These are phyloP conservation scores for Glycine latifolia DNA, from an alignment of 306 rosid genomes.

Conservation along the genomic window DNA sequence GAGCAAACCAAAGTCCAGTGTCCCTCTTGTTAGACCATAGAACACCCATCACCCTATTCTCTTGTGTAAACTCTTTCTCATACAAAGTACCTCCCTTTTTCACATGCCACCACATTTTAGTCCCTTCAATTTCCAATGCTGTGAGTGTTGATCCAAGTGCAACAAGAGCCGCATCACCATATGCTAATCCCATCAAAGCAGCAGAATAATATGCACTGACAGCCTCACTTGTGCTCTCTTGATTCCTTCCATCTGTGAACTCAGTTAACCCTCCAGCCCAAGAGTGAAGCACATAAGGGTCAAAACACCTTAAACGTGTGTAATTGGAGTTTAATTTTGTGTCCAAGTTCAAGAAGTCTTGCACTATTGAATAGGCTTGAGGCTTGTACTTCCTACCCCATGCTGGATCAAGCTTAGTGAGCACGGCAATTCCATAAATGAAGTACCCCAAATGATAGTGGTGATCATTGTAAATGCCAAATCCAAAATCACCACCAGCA, in stretches of 20 bases:
- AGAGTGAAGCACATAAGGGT: constrained; percentile 73
- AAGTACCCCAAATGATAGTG: constrained; percentile 86
- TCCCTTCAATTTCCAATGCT: constrained; percentile 70
- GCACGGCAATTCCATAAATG: constrained; percentile 81
- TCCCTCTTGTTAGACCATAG: constrained; percentile 88
- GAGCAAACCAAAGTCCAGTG: constrained; percentile 91
- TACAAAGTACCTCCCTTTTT: constrained; percentile 58
- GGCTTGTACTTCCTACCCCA: constrained; percentile 81
- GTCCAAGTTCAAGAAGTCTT: constrained; percentile 72
- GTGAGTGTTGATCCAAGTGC: constrained; percentile 69
- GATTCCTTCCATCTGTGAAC: constrained; percentile 83
- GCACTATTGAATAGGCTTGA: constrained; percentile 72
- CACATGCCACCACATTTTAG: constrained; percentile 91
- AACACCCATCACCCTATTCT: constrained; percentile 72
- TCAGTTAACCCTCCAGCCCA: constrained; percentile 94
- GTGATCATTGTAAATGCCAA: constrained; percentile 84
- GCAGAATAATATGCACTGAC: constrained; percentile 85
- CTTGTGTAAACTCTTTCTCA: constrained; percentile 65
- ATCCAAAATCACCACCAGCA: constrained; percentile 75
- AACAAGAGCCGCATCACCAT: constrained; percentile 69
- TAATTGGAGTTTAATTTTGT: constrained; percentile 52
- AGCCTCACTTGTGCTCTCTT: constrained; percentile 90
- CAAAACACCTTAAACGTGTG: constrained; percentile 81
- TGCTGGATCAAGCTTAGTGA: constrained; percentile 73
- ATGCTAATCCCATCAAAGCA: constrained; percentile 78